These are phyloP conservation scores for Myriosclerotinia curreyana DNA, from an alignment of 2,329 filamentous ascomycete genomes.

Conservation along the genomic window DNA sequence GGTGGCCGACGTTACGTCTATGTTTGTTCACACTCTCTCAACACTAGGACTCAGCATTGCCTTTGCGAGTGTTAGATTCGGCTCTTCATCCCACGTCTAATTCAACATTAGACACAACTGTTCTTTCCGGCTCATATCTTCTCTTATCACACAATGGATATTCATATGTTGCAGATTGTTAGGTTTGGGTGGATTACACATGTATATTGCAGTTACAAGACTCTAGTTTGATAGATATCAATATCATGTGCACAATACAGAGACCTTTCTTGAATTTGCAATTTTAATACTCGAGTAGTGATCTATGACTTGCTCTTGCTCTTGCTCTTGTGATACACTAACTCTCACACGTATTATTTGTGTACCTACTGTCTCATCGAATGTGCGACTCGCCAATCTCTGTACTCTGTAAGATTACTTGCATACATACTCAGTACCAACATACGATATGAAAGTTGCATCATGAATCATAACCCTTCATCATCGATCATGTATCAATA, in stretches of 20 bases:
- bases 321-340: too few species aligned
- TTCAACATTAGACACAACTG: conserved; percentile 12
- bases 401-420: too few species aligned
- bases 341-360: background rate
- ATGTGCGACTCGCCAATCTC: too few species aligned
- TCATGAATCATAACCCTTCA: too few species aligned
- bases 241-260: background rate
- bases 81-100: background rate
- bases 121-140: background rate
- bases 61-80: conserved; percentile 2
- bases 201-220: background rate
- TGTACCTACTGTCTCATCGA: background rate
- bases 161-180: background rate
- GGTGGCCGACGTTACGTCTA: background rate
- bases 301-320: background rate
- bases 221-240: background rate
- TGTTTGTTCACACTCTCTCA: conserved; percentile 4
- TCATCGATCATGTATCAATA: too few species aligned
- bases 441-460: too few species aligned
- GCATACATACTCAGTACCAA: too few species aligned
- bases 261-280: background rate
- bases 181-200: conserved; percentile 1
- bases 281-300: background rate
- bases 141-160: conserved; percentile 1
- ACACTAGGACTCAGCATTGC: conserved; percentile 10